Evolutionary conservation across 2,329 filamentous ascomycete genomes (phyloP).

Genomic region (Teratosphaeria zuluensis): DNA sequence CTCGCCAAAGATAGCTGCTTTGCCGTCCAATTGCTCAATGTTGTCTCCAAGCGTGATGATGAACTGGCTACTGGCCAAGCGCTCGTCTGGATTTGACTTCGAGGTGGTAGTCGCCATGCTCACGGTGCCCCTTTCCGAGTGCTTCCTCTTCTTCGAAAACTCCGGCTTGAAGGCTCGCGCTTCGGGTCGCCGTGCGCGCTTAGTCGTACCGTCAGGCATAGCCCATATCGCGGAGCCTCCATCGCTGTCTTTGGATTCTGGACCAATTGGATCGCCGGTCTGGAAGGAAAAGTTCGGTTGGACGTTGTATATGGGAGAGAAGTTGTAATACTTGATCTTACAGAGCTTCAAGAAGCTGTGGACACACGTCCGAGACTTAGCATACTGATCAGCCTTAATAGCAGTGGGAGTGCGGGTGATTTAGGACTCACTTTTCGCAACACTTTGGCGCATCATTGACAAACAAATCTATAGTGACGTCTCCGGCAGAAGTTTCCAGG

Average conservation of each 20-base stretch:
- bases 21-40: constrained; percentile 82
- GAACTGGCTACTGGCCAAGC: constrained; percentile 84
- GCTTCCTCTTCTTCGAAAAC: constrained; percentile 78
- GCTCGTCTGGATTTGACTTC: constrained; percentile 65
- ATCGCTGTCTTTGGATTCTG: constrained; percentile 73
- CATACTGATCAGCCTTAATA: constrained; percentile 44
- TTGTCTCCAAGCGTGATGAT: constrained; percentile 84
- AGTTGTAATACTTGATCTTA: constrained; percentile 99
- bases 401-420: background rate
- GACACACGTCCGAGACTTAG: constrained; percentile 39
- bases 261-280: constrained; percentile 87
- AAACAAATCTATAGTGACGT: constrained; percentile 88
- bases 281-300: constrained; percentile 96
- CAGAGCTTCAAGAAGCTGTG: constrained; percentile 92
- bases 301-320: constrained; percentile 80
- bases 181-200: constrained; percentile 50
- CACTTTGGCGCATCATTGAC: constrained; percentile 81
- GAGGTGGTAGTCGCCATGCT: constrained; percentile 92
- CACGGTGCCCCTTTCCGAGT: constrained; percentile 80
- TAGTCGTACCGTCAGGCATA: constrained; percentile 53
- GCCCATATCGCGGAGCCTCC: constrained; percentile 93
- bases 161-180: constrained; percentile 58
- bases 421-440: constrained; percentile 81
- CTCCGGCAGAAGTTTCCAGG: constrained; percentile 83
- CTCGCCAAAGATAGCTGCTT: constrained; percentile 88